Percentiles rank a stretch among this genome's conserved stretches.
Evolutionary conservation across 495 filamentous ascomycete genomes (phyloP).

Genomic region (Neurospora sp.): DNA sequence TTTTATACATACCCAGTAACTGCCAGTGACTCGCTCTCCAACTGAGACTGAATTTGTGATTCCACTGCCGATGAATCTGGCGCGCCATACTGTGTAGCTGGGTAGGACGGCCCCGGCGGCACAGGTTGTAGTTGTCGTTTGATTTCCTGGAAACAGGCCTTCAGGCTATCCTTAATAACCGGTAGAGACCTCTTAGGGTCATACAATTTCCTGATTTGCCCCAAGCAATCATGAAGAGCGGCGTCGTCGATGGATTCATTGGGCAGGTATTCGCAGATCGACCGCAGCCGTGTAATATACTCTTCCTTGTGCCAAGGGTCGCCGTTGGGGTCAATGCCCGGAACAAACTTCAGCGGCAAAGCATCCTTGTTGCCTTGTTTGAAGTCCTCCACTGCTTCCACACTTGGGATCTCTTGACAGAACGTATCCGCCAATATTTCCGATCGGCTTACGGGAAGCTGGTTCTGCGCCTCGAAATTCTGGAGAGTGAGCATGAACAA

Average conservation of each 20-base stretch:
- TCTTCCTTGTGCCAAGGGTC: background rate
- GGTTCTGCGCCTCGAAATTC: background rate
- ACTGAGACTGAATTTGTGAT: slow-evolving; percentile 19
- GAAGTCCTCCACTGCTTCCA: slow-evolving; percentile 6
- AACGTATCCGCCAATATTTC: slow-evolving; percentile 10
- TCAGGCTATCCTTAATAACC: background rate
- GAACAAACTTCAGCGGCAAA: slow-evolving; percentile 6
- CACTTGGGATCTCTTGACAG: slow-evolving; percentile 5
- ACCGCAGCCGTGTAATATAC: background rate
- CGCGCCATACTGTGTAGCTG: background rate
- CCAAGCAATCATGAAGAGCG: background rate
- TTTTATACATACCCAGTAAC: slow-evolving; percentile 4
- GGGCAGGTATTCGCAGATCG: slow-evolving; percentile 4
- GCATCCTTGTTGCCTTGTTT: slow-evolving; percentile 2
- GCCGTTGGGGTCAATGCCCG: background rate
- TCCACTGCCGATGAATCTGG: slow-evolving; percentile 1
- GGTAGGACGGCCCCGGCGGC: background rate
- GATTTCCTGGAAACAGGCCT: background rate
- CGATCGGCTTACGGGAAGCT: slow-evolving; percentile 1
- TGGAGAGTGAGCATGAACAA: slow-evolving; percentile 9
- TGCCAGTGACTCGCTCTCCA: slow-evolving; percentile 13
- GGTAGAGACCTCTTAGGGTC: background rate
- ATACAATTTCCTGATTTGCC: background rate
- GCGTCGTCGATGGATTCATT: background rate
- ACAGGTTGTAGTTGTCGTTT: background rate